Base-by-base conservation (phyloP, 306 rosid species). In the Vachellia pachyceras region DNA sequence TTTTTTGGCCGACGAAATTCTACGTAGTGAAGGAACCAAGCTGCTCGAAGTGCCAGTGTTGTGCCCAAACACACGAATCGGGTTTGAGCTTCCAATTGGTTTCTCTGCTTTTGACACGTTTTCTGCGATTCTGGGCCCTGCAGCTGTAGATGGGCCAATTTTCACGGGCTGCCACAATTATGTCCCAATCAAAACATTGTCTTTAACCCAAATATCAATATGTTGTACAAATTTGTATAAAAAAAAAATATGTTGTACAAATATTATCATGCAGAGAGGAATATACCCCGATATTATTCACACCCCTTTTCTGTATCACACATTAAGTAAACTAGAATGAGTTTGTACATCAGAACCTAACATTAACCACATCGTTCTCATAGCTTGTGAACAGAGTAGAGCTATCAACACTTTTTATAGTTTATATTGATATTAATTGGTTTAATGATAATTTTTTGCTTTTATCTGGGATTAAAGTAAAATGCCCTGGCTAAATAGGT, bases 11-110 rank as follows among this genome's bases (percentile, higher is more conserved):
- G 92, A 89, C 44, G 92, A 89, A 50, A 86, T 84, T 61, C 92
- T 88, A 50, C 88, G 85, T 75, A 89, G 80, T 5, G 92, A 89
- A 75, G 92, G 90, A 69, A 89, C 75, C 92, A 87, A 84, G 64
- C 87, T 50, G 81, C 88, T 89, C 35, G 92, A 84, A 86, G 84
- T 75, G 81, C 86, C 88, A 36, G 88, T 11, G 35, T 83, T 87
- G 72, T 42, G 74, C 52, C 88, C 88, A 25, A 86, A 64, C 44
- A 83, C 88, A 40, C 87, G 88, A 54, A 79, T 79, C 17, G 49
- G 3, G 81, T 89, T 74, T 41, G 88, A 85, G 75, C 79, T 75
- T 80, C 67, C 87, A 36, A 66, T 7, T 46, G 81, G 47, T 78
- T 35, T 80, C 44, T 84, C 88, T 47, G 86, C 82, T 82, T 80